phyloP scores from a whole-genome alignment of 2,329 filamentous ascomycete species.

The Cytospora chrysosperma region DNA sequence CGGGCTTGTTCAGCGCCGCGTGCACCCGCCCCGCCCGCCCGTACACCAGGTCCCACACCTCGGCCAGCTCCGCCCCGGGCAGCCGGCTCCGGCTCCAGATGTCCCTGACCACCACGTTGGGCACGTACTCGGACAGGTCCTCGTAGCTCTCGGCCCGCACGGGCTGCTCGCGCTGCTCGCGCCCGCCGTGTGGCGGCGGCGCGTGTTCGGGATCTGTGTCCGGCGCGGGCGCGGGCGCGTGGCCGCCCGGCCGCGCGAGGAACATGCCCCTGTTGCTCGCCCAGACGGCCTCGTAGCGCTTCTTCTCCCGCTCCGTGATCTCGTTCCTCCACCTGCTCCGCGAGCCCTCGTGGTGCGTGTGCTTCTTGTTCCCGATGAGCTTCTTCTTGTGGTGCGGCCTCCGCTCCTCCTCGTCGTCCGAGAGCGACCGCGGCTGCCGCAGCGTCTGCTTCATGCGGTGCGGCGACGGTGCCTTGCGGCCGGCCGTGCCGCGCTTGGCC shows the following conservation, averaged over 20 bases:
- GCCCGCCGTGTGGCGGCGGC: too few species aligned
- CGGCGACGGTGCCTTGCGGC: constrained; percentile 44
- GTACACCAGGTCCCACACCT: constrained; percentile 77
- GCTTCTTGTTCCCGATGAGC: constrained; percentile 55
- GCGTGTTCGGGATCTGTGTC: too few species aligned
- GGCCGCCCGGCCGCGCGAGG: constrained; percentile 36
- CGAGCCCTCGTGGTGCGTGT: constrained; percentile 74
- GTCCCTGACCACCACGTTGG: constrained; percentile 68
- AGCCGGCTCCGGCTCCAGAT: constrained; percentile 73
- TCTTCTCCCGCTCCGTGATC: constrained; percentile 70
- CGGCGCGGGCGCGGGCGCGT: too few species aligned
- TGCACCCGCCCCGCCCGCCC: constrained; percentile 30
- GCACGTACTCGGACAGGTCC: constrained; percentile 52
- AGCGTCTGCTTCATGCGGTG: constrained; percentile 63
- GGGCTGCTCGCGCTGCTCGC: neutral
- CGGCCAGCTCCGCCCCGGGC: constrained; percentile 65
- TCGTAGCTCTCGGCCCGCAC: constrained; percentile 20
- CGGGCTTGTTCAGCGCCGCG: constrained; percentile 56
- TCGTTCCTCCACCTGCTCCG: constrained; percentile 75
- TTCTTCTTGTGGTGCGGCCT: constrained; percentile 48
- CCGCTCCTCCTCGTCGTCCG: constrained; percentile 55
- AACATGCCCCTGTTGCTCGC: constrained; percentile 72
- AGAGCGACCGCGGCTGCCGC: constrained; percentile 51
- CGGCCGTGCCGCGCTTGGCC: constrained; percentile 34
- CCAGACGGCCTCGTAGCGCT: constrained; percentile 82